Conservation (phyloP, 148 eudicot genomes). For the Spergularia bocconei region DNA sequence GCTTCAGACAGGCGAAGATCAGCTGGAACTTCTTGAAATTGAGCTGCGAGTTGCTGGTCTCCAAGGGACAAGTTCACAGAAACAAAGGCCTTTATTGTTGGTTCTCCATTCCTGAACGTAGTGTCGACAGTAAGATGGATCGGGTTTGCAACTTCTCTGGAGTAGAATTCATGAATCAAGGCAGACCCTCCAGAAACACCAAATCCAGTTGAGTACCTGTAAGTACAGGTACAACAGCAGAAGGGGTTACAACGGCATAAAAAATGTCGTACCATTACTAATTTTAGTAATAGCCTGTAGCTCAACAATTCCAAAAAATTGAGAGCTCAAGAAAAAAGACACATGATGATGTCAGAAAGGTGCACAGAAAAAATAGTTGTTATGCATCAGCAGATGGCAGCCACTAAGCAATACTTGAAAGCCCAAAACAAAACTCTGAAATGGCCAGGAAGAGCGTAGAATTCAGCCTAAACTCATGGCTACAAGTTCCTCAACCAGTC, state of each 20-base stretch:
- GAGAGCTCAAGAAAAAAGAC: not conserved
- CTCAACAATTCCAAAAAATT: not conserved
- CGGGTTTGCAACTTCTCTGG: slow-evolving; percentile 78
- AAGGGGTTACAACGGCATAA: not conserved
- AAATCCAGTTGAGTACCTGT: slow-evolving; percentile 96
- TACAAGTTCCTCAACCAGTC: too few relatives aligned
- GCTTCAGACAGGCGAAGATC: slow-evolving; percentile 87
- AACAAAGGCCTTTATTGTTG: slow-evolving; percentile 76
- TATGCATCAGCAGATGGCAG: not conserved
- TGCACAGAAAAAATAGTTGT: not conserved
- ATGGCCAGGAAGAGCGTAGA: too few relatives aligned
- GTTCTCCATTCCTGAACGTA: slow-evolving; percentile 64
- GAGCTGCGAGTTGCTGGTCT: slow-evolving; percentile 86
- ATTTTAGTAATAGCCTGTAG: not conserved
- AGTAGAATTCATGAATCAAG: slow-evolving; percentile 82
- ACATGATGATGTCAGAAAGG: not conserved
- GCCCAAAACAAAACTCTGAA: too few relatives aligned
- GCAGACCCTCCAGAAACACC: slow-evolving; percentile 92
- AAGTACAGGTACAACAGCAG: not conserved
- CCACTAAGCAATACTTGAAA: too few relatives aligned
- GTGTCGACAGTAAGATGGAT: slow-evolving; percentile 86
- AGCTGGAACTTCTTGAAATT: slow-evolving; percentile 89
- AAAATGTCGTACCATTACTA: too few relatives aligned
- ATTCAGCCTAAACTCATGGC: too few relatives aligned
- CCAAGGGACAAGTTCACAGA: slow-evolving; percentile 79